Conservation (phyloP, 352 stramenopile species). For the Pythium phragmiticola region DNA sequence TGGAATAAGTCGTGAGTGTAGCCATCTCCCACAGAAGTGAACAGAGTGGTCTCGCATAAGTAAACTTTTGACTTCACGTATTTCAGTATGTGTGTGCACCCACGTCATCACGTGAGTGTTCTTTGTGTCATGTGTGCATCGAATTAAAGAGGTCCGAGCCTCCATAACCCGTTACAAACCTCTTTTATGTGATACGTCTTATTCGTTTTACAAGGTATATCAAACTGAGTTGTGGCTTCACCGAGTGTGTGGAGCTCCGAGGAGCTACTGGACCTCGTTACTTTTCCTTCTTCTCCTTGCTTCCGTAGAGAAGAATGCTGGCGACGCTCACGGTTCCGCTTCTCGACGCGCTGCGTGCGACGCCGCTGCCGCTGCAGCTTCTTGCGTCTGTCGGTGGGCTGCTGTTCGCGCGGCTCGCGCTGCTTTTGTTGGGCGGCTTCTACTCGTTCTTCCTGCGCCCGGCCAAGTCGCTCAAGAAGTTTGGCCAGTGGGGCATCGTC, state of each 20-base stretch:
- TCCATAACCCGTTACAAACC: not conserved
- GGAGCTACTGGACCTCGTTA: not conserved
- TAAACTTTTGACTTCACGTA: not conserved
- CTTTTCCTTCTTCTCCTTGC: not conserved
- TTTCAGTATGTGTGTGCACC: not conserved
- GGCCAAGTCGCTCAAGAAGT: conserved; percentile 91
- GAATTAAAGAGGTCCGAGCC: not conserved
- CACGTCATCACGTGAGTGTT: not conserved
- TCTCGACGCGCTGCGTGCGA: conserved; percentile 31
- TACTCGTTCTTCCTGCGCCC: conserved; percentile 93
- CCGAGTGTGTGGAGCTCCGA: not conserved
- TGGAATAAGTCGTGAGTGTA: conserved; percentile 21
- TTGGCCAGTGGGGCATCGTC: conserved; percentile 97
- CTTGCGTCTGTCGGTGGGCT: conserved; percentile 44
- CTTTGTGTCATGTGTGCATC: not conserved
- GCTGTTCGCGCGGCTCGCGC: conserved; percentile 48
- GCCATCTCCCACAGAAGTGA: not conserved
- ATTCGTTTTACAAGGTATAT: conserved; percentile 4
- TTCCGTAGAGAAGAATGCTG: conserved; percentile 9
- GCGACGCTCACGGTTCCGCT: conserved; percentile 13
- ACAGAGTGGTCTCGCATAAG: not conserved
- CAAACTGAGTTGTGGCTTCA: not conserved
- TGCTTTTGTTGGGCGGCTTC: conserved; percentile 49
- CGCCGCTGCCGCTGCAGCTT: conserved; percentile 45
- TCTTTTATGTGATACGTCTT: not conserved